Evolutionary conservation across 805 yeast genomes (phyloP).

Genomic region (Cyberlindnera mrakii): DNA sequence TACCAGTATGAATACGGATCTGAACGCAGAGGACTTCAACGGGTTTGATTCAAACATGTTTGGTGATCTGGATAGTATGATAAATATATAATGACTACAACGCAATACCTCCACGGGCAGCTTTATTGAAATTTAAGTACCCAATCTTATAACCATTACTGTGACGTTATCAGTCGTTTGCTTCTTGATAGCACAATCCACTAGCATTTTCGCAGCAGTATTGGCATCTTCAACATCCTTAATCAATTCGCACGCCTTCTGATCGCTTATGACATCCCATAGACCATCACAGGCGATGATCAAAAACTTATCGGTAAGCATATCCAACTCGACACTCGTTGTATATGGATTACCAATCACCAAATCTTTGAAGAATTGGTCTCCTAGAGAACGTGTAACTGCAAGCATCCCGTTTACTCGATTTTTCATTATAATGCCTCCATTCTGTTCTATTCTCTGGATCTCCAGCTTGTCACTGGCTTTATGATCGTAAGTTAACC

Average conservation of each 20-base stretch:
- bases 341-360: constrained; percentile 92
- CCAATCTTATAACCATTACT: constrained; percentile 68
- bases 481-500: constrained; percentile 90
- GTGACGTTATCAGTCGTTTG: constrained; percentile 90
- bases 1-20: not conserved
- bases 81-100: constrained; percentile 10
- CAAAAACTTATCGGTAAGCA: constrained; percentile 61
- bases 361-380: constrained; percentile 81
- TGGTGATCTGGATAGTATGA: constrained; percentile 22
- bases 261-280: constrained; percentile 92
- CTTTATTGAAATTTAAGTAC: constrained; percentile 1
- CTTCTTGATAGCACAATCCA: constrained; percentile 67
- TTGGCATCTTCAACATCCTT: constrained; percentile 50
- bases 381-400: constrained; percentile 90
- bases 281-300: constrained; percentile 94
- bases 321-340: constrained; percentile 68
- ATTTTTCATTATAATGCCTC: constrained; percentile 84
- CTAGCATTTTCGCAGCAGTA: constrained; percentile 59
- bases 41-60: constrained; percentile 16
- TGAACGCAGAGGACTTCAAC: not conserved
- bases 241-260: constrained; percentile 72
- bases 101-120: not conserved
- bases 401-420: constrained; percentile 96
- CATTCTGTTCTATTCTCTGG: constrained; percentile 65
- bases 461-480: constrained; percentile 79